Evolutionary conservation across 1,284 basidiomycete species (phyloP).

Genomic region (Cryptococcus sp.): DNA sequence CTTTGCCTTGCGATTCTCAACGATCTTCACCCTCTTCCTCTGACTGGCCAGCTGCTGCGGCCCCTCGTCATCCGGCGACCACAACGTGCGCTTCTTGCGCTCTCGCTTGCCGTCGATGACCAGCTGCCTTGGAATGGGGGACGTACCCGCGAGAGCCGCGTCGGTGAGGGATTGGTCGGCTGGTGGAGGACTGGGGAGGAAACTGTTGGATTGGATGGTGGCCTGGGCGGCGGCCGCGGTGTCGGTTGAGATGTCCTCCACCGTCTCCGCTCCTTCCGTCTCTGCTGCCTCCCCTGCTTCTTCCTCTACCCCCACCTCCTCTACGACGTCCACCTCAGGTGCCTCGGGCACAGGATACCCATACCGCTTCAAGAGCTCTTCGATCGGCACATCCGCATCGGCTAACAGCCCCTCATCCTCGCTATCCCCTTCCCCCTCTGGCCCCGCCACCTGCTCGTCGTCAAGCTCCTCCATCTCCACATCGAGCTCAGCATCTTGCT

Average conservation of each 20-base stretch:
- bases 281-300: neutral
- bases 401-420: constrained; percentile 55
- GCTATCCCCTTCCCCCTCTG: constrained; percentile 46
- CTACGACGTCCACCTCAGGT: constrained; percentile 4
- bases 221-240: neutral
- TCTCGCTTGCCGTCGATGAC: constrained; percentile 41
- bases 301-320: neutral
- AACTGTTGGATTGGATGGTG: neutral
- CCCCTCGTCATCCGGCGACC: constrained; percentile 36
- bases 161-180: constrained; percentile 39
- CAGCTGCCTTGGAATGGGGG: constrained; percentile 17
- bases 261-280: neutral
- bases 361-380: constrained; percentile 56
- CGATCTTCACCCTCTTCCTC: constrained; percentile 20
- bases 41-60: constrained; percentile 20
- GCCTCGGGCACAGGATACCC: constrained; percentile 43
- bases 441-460: constrained; percentile 17
- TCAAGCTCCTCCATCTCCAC: constrained; percentile 49
- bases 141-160: constrained; percentile 19
- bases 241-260: neutral
- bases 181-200: neutral
- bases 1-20: neutral
- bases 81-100: constrained; percentile 32
- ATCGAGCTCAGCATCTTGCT: constrained; percentile 47
- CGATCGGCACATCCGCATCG: constrained; percentile 56